These are phyloP conservation scores for Mucuna pruriens DNA, from an alignment of 306 rosid species.

Conservation along the genomic window DNA sequence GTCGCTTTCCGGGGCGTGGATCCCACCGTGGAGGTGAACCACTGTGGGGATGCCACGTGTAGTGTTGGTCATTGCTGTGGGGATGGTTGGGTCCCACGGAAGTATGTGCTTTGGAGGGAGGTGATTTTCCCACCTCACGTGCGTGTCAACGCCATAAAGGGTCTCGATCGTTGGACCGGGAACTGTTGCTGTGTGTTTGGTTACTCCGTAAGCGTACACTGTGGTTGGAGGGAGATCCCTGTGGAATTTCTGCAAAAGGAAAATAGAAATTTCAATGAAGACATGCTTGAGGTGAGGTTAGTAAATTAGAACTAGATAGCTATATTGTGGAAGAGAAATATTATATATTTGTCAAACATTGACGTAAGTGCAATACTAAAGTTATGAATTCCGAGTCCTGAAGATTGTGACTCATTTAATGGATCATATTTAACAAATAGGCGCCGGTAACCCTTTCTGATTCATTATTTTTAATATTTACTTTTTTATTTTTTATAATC, in stretches of 20 bases:
- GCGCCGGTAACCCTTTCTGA: no score
- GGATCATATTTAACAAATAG: not conserved
- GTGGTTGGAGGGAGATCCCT: slow-evolving; percentile 69
- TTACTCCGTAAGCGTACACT: slow-evolving; percentile 70
- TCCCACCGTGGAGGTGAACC: slow-evolving; percentile 83
- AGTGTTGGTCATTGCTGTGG: slow-evolving; percentile 50
- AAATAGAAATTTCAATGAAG: not conserved
- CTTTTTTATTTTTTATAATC: no score
- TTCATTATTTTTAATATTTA: no score
- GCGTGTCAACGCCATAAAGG: slow-evolving; percentile 49
- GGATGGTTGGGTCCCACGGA: slow-evolving; percentile 83
- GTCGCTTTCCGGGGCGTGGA: slow-evolving; percentile 66
- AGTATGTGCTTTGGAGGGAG: slow-evolving; percentile 80
- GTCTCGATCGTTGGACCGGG: slow-evolving; percentile 92
- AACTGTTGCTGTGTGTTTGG: slow-evolving; percentile 52
- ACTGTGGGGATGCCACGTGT: slow-evolving; percentile 72
- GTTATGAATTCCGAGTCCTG: not conserved
- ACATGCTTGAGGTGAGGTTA: not conserved
- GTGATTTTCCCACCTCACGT: slow-evolving; percentile 73
- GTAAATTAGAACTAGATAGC: not conserved
- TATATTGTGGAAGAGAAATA: not conserved
- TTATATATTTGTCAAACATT: not conserved
- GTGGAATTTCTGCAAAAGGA: slow-evolving; percentile 71
- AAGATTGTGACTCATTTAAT: not conserved
- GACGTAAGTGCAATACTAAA: not conserved